Conservation (phyloP, 2,329 filamentous ascomycete species). For the Beauveria caledonica region DNA sequence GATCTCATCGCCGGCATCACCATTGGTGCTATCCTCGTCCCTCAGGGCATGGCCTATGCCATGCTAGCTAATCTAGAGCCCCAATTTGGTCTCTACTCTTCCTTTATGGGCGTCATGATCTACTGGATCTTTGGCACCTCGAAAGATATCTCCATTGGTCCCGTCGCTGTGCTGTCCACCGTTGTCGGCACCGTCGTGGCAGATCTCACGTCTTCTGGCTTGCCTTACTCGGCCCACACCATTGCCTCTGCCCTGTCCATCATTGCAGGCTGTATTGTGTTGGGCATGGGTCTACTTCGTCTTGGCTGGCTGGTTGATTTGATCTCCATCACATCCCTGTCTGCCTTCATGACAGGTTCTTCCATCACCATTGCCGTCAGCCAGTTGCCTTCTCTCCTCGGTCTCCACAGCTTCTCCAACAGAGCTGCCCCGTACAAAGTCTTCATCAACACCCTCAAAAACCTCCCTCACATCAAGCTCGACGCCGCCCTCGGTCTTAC, state of each 20-base stretch:
- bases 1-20: conserved; percentile 72
- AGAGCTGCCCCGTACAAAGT: conserved; percentile 73
- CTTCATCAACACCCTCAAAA: conserved; percentile 72
- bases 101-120: conserved; percentile 66
- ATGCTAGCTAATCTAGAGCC: conserved; percentile 69
- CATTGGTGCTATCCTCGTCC: conserved; percentile 67
- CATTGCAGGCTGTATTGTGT: conserved; percentile 68
- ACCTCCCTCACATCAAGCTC: conserved; percentile 57
- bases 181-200: conserved; percentile 76
- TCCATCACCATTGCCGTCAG: conserved; percentile 81
- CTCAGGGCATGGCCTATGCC: conserved; percentile 94
- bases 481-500: conserved; percentile 87
- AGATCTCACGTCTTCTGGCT: conserved; percentile 48
- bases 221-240: conserved; percentile 51
- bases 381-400: conserved; percentile 75
- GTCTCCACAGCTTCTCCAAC: conserved; percentile 65
- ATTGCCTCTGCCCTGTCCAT: conserved; percentile 74
- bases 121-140: conserved; percentile 76
- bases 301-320: conserved; percentile 88
- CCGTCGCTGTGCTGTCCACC: conserved; percentile 91
- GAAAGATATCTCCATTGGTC: conserved; percentile 93
- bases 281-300: conserved; percentile 68
- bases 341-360: conserved; percentile 94
- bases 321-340: conserved; percentile 83
- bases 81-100: conserved; percentile 80